These are phyloP conservation scores for Ophiocordyceps camponoti-floridani DNA, from an alignment of 2,329 filamentous ascomycete genomes.

Conservation along the genomic window DNA sequence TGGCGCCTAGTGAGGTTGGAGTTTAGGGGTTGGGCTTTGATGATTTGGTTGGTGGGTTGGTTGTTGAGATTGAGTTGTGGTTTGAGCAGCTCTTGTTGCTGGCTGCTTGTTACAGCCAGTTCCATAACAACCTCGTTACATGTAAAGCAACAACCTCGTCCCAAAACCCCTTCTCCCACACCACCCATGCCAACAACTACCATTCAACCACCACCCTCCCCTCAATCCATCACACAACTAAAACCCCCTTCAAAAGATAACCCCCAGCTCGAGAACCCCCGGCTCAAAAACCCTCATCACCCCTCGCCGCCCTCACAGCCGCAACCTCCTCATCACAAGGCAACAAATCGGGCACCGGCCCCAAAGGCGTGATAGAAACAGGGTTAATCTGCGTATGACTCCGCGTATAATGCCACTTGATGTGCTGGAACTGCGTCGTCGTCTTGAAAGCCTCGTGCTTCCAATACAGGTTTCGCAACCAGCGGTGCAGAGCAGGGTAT, in stretches of 20 bases:
- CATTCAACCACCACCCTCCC: no score
- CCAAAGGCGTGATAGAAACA: conserved; percentile 61
- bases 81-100: neutral
- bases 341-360: conserved; percentile 69
- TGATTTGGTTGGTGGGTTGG: no score
- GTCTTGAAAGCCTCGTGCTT: conserved; percentile 57
- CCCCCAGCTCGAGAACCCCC: no score
- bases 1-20: neutral
- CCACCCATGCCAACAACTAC: no score
- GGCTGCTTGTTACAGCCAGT: neutral
- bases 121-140: no score
- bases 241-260: no score
- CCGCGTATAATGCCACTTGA: conserved; percentile 59
- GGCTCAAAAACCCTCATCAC: no score
- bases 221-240: no score
- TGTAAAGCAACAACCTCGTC: no score
- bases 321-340: conserved; percentile 59
- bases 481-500: conserved; percentile 64
- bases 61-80: no score
- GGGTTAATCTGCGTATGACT: conserved; percentile 51
- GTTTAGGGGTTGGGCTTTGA: no score
- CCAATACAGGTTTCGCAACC: conserved; percentile 79
- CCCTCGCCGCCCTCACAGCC: conserved; percentile 1
- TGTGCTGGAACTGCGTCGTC: conserved; percentile 86
- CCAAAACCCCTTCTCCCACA: no score